A percentile compares a stretch with the other conserved stretches of the same genome.
phyloP scores from a whole-genome alignment of 106 monocot species.

The Phalaenopsis equestris region DNA sequence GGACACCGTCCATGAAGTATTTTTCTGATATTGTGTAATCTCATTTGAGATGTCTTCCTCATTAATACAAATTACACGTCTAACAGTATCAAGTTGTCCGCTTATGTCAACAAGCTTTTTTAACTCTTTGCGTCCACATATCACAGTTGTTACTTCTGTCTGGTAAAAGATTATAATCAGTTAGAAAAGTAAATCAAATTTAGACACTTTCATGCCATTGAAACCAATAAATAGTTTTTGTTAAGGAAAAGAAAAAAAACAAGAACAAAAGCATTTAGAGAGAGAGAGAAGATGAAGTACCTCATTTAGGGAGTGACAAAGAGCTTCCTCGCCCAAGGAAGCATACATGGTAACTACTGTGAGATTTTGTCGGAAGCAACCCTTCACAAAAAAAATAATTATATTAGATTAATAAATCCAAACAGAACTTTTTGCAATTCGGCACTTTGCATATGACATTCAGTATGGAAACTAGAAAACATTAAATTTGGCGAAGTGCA shows the following conservation, averaged over 20 bases:
- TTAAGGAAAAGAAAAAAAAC: background rate
- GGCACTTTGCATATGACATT: background rate
- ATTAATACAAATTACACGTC: conserved; percentile 72
- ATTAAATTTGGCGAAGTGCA: background rate
- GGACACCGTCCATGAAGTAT: conserved; percentile 39
- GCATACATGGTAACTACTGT: conserved; percentile 96
- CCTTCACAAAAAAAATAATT: conserved; percentile 32
- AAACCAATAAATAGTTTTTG: background rate
- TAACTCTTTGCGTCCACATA: conserved; percentile 87
- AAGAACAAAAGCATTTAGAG: background rate
- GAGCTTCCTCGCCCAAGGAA: conserved; percentile 88
- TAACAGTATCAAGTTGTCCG: conserved; percentile 77
- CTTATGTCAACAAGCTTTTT: conserved; percentile 83
- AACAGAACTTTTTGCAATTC: conserved; percentile 4
- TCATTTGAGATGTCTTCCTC: conserved; percentile 59
- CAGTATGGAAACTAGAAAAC: background rate
- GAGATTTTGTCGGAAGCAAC: conserved; percentile 78
- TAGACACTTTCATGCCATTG: background rate
- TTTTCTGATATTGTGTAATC: conserved; percentile 46
- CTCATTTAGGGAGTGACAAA: conserved; percentile 96
- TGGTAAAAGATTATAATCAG: conserved; percentile 10
- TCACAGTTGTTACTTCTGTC: conserved; percentile 90
- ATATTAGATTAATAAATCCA: background rate
- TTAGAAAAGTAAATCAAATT: background rate
- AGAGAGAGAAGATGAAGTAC: conserved; percentile 18